phyloP scores from a whole-genome alignment of 2,329 filamentous ascomycete species.

The Aspergillus caelatus region DNA sequence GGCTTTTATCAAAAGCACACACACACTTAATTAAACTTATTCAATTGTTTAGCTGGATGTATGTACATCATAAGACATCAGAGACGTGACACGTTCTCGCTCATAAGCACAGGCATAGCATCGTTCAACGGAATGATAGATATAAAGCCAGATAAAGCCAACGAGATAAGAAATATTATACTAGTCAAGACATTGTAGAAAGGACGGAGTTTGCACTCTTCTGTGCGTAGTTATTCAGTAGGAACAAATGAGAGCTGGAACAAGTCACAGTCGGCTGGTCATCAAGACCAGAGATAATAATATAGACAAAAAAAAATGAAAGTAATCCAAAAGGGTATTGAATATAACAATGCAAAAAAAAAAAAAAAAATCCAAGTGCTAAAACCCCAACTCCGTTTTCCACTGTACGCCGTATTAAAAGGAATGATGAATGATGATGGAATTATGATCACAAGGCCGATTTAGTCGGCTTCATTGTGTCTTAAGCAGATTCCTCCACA shows the following conservation, averaged over 20 bases:
- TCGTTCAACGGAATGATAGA: not conserved
- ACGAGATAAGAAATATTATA: not conserved
- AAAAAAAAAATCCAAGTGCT: not conserved
- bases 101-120: constrained; percentile 5
- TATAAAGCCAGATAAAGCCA: not conserved
- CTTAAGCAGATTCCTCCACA: constrained; percentile 52
- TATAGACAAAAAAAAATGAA: not conserved
- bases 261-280: not conserved
- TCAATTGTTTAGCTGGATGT: not conserved
- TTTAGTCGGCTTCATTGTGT: not conserved
- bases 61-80: constrained; percentile 16
- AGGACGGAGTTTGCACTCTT: not conserved
- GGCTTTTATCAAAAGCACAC: not conserved
- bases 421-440: not conserved
- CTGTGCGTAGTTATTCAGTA: not conserved
- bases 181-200: not conserved
- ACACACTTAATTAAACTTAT: not conserved
- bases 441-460: not conserved
- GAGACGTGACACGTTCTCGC: constrained; percentile 5
- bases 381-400: not conserved
- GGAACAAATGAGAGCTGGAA: not conserved
- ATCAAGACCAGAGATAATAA: not conserved
- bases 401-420: not conserved
- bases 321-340: constrained; percentile 6
- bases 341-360: not conserved